These are phyloP conservation scores for Wickerhamomyces pijperi DNA, from an alignment of 805 yeast genomes.

Conservation along the genomic window DNA sequence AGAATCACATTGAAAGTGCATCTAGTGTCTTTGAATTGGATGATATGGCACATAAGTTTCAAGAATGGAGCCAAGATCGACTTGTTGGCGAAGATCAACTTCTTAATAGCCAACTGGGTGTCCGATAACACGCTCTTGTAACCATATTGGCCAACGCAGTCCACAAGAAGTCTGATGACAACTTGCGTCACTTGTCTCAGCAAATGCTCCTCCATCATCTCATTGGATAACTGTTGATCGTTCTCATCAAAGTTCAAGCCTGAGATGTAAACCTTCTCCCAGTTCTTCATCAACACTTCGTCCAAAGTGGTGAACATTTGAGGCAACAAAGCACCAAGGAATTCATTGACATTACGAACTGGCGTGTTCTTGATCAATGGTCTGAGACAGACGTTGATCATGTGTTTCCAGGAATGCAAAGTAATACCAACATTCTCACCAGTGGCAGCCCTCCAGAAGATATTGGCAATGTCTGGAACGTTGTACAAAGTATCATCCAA, in stretches of 20 bases:
- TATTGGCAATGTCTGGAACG: slow-evolving; percentile 66
- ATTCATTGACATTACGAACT: slow-evolving; percentile 46
- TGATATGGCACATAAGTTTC: slow-evolving; percentile 61
- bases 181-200: slow-evolving; percentile 88
- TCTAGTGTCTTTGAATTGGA: slow-evolving; percentile 78
- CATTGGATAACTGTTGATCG: slow-evolving; percentile 85
- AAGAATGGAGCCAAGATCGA: slow-evolving; percentile 69
- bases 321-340: slow-evolving; percentile 73
- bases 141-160: slow-evolving; percentile 73
- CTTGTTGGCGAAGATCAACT: slow-evolving; percentile 52
- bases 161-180: slow-evolving; percentile 77
- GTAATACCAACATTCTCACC: slow-evolving; percentile 69
- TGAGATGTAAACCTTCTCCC: slow-evolving; percentile 55
- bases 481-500: slow-evolving; percentile 83
- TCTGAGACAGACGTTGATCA: slow-evolving; percentile 81
- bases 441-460: slow-evolving; percentile 80
- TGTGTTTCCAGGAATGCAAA: slow-evolving; percentile 93
- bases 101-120: slow-evolving; percentile 55
- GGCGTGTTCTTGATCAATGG: slow-evolving; percentile 88
- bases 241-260: slow-evolving; percentile 28
- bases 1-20: slow-evolving; percentile 87
- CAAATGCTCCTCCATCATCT: slow-evolving; percentile 96
- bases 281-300: slow-evolving; percentile 55
- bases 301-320: slow-evolving; percentile 65
- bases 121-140: slow-evolving; percentile 30